Conservation (phyloP, 2,329 filamentous ascomycete genomes). For the Pseudogymnoascus sp. region DNA sequence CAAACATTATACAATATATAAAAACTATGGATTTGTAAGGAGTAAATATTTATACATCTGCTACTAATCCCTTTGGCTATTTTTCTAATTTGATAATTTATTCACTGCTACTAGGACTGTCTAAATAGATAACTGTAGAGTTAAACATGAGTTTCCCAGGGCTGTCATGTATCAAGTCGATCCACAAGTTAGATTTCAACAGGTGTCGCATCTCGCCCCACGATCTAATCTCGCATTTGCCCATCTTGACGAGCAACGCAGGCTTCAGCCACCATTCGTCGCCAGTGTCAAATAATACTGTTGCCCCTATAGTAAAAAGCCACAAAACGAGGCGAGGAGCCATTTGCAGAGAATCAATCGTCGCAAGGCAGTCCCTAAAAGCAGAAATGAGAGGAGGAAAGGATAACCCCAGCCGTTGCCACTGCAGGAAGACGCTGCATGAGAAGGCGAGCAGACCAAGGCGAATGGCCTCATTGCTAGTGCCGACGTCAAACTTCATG, state of each 20-base stretch:
- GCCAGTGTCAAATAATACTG: conserved; percentile 16
- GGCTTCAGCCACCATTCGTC: conserved; percentile 21
- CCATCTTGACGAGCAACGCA: conserved; percentile 14
- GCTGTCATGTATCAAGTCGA: conserved; percentile 26
- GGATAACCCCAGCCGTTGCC: conserved; percentile 19
- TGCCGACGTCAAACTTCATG: conserved; percentile 25
- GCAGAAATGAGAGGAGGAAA: conserved; percentile 17
- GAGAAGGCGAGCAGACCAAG: conserved; percentile 33
- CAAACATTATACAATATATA: no score
- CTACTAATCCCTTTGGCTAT: no score
- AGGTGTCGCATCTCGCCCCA: conserved; percentile 21
- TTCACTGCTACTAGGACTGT: no score
- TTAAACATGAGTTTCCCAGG: conserved; percentile 25
- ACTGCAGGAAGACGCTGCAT: conserved; percentile 34
- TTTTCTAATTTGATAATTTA: no score
- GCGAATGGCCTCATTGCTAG: conserved; percentile 31
- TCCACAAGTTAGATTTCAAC: conserved; percentile 28
- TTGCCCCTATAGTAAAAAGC: conserved; percentile 20
- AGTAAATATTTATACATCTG: no score
- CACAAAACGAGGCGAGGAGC: conserved; percentile 18
- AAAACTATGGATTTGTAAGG: no score
- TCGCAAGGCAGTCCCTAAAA: conserved; percentile 15
- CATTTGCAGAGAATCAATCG: neutral
- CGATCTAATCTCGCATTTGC: conserved; percentile 11
- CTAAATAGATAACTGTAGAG: neutral